Evolutionary conservation across 768 basidiomycete genomes (phyloP).

Genomic region (Russula griseocarnosa): DNA sequence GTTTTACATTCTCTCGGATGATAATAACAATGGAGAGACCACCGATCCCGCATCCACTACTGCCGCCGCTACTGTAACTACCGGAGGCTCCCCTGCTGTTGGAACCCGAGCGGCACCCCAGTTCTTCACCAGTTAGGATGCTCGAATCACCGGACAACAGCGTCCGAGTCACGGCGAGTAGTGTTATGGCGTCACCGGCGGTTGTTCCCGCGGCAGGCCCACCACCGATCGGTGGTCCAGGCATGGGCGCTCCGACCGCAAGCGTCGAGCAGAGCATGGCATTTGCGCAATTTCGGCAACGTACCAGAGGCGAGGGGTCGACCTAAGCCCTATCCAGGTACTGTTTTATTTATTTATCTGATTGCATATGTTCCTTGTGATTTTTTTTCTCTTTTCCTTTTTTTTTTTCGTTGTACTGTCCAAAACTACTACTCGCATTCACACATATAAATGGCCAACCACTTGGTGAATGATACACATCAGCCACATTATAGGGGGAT

Average conservation of each 20-base stretch:
- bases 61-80: too few relatives aligned
- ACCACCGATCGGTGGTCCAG: conserved; percentile 36
- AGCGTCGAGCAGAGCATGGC: conserved; percentile 85
- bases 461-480: too few relatives aligned
- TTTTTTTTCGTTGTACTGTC: too few relatives aligned
- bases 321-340: neutral
- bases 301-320: neutral
- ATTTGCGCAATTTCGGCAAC: conserved; percentile 54
- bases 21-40: conserved; percentile 32
- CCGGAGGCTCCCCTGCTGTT: neutral
- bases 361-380: too few relatives aligned
- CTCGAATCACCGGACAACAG: conserved; percentile 46
- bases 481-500: too few relatives aligned
- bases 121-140: conserved; percentile 7
- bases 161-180: conserved; percentile 29
- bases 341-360: too few relatives aligned
- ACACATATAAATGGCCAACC: too few relatives aligned
- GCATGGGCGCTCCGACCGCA: conserved; percentile 45
- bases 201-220: conserved; percentile 39
- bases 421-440: too few relatives aligned
- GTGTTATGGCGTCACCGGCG: conserved; percentile 37
- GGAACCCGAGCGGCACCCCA: conserved; percentile 29
- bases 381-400: too few relatives aligned
- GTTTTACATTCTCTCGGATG: conserved; percentile 48
- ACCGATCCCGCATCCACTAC: conserved; percentile 41